Base-by-base conservation (phyloP, 2,329 filamentous ascomycete species). In the Sphaceloma murrayae region DNA sequence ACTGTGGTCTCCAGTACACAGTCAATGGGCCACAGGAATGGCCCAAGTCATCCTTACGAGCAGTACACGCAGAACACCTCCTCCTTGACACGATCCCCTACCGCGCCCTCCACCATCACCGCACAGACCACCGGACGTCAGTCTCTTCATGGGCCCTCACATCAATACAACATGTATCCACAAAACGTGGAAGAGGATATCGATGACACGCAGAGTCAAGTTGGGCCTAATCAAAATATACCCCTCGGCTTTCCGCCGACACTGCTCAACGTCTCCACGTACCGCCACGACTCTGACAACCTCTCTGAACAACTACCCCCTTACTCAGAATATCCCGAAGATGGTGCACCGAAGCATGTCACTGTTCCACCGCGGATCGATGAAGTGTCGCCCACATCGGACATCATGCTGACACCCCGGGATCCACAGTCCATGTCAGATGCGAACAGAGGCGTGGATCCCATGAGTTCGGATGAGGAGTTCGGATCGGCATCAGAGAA, bases 231-330 rank as follows among this genome's bases (percentile, higher is more conserved):
- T 48, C 29, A 34, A 14, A 34, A 34, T 6, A 82, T 80, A 50
- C 81, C 77, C 1, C 73, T 91, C 10, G 86, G 85, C 3, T 94
- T 94, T 52, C 78, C 79, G 22, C 40, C 40, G 13, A 30, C 26
- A 8, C 27, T 43, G 10, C 16, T 34, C 14, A 29, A 32, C 14
- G 30, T 34, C 8, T 45, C 42, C 14, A 22, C 29, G 14, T 45
- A 17, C 18, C 42, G 42, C n/a, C 42, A 45, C 18, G 42, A 45
- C 21, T 30, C 32, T 6, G 42, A 45, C 29, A 45, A 45, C 21
- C 9, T 95, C 58, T 81, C 83, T 1, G 89, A 96, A 62, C 85
- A 94, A 60, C 67, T 95, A 13, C 89, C 89, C 9, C 89, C 89
- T 1, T 96, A 96, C 58, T 85, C 85, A 10, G 74, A 86, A 59